Percentiles rank a stretch among this genome's conserved stretches.
phyloP scores from a whole-genome alignment of 805 yeast genomes.

The Candida saitoana region DNA sequence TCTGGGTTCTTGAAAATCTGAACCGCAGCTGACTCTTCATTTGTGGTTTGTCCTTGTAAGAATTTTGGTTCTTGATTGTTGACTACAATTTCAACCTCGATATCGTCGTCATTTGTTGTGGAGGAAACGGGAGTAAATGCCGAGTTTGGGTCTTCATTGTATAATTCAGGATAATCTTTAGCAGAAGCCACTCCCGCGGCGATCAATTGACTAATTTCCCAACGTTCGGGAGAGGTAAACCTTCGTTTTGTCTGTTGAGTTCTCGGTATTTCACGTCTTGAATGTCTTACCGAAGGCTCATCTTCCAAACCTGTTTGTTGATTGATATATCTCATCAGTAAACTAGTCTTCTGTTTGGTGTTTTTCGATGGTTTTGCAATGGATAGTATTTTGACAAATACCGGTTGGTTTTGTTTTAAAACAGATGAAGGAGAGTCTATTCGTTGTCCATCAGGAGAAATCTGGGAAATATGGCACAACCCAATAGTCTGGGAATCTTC shows the following conservation, averaged over 20 bases:
- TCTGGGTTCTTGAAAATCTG: constrained; percentile 67
- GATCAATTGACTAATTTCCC: constrained; percentile 84
- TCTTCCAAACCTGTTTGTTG: constrained; percentile 58
- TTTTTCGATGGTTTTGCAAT: constrained; percentile 25
- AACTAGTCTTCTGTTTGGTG: constrained; percentile 35
- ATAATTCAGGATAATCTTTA: constrained; percentile 63
- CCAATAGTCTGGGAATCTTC: constrained; percentile 39
- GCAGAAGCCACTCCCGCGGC: constrained; percentile 72
- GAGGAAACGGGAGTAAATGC: constrained; percentile 19
- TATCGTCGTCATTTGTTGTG: constrained; percentile 25
- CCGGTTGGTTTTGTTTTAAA: constrained; percentile 53
- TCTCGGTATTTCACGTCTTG: constrained; percentile 13
- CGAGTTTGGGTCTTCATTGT: constrained; percentile 17
- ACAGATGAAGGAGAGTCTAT: constrained; percentile 58
- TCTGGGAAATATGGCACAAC: constrained; percentile 72
- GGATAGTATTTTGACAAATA: constrained; percentile 55
- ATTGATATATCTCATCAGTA: constrained; percentile 69
- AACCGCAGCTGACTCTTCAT: constrained; percentile 44
- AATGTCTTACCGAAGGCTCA: constrained; percentile 8
- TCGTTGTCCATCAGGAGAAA: constrained; percentile 45
- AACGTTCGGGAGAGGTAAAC: constrained; percentile 79
- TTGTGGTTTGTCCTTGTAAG: constrained; percentile 50
- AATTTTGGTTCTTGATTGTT: constrained; percentile 69
- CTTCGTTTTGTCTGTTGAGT: constrained; percentile 33
- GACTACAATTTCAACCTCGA: constrained; percentile 70